Evolutionary conservation across 2,329 filamentous ascomycete genomes (phyloP).

Genomic region (Penicillium sp.): DNA sequence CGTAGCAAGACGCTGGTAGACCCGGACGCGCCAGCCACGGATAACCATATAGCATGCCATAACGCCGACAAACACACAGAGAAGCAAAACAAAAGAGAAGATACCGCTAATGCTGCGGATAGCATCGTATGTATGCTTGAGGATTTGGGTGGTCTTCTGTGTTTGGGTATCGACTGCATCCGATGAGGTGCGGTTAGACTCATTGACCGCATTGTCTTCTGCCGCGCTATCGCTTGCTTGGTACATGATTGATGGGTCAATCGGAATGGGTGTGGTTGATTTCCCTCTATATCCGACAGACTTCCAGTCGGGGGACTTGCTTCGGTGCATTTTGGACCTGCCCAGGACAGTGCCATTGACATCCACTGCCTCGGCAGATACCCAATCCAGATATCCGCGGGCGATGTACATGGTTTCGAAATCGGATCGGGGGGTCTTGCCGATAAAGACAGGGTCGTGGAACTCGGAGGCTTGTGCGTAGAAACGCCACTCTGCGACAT

Average conservation of each 20-base stretch:
- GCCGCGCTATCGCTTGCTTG: not conserved
- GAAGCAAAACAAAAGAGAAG: constrained; percentile 21
- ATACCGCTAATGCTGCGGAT: constrained; percentile 22
- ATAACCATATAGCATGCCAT: constrained; percentile 21
- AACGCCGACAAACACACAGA: constrained; percentile 18
- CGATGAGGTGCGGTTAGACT: not conserved
- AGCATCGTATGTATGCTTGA: constrained; percentile 17
- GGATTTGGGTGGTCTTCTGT: constrained; percentile 18
- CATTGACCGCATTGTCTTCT: not conserved
- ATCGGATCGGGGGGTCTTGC: constrained; percentile 17
- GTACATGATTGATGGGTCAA: constrained; percentile 15
- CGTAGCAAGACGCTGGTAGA: constrained; percentile 20
- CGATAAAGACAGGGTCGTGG: constrained; percentile 19
- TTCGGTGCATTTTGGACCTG: constrained; percentile 20
- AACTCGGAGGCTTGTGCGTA: constrained; percentile 30
- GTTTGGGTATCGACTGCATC: constrained; percentile 17
- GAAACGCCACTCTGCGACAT: constrained; percentile 38
- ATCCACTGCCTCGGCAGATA: constrained; percentile 22
- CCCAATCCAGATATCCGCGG: constrained; percentile 25
- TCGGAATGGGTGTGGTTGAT: constrained; percentile 13
- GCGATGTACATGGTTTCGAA: constrained; percentile 27
- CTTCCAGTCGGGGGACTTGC: constrained; percentile 19
- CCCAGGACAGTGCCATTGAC: constrained; percentile 19
- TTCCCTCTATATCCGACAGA: constrained; percentile 18
- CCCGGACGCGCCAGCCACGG: constrained; percentile 27